Evolutionary conservation across 805 yeast genomes (phyloP), one percentile per base, ranked within the genome.

Genomic region (Ogataea kodamae): DNA sequence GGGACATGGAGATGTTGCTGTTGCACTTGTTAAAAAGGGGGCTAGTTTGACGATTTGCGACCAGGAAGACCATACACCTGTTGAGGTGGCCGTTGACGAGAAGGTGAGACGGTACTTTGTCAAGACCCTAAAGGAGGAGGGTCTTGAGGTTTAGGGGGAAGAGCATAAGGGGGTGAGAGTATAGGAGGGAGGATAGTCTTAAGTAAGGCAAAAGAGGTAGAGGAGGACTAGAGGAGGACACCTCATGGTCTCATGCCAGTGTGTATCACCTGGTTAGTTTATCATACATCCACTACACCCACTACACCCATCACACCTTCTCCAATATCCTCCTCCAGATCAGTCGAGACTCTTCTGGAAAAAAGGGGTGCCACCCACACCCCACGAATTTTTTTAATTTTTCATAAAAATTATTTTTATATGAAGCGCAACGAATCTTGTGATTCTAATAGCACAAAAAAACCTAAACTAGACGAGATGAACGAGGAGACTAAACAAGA

Each of bases 1-100:
- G 58, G 96, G 96, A 0, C 80, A 79, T 48, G 88, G 81, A 1
- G 95, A 84, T 39, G 74, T 76, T 8, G 95, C 84, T 0, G 65
- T 77, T 1, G 50, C 64, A 20, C 60, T 89, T 28, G 76, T 79
- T 2, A 66, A 69, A 33, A 62, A 69, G 5, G 90, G 90, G 0
- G 96, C 95, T 0, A 87, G 83, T 45, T 55, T 65, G 8, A 57
- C 50, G 13, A 36, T 65, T 9, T 61, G 60, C 30, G 76, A 71
- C 43, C 40, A 49, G 2, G 81, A 77, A 9, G 86, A 79, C 2
- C 61, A 71, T 36, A 68, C 69, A 1, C 75, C 85, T 2, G 30
- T 64, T 3, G 67, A 76, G 17, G 80, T 78, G 4, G 72, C 76
- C 6, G 70, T 71, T 4, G 76, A 77, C 49, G 73, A 72, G 12